These are phyloP conservation scores for Paramecium pentaurelia DNA, from an alignment of 73 alveolate species.

Conservation along the genomic window DNA sequence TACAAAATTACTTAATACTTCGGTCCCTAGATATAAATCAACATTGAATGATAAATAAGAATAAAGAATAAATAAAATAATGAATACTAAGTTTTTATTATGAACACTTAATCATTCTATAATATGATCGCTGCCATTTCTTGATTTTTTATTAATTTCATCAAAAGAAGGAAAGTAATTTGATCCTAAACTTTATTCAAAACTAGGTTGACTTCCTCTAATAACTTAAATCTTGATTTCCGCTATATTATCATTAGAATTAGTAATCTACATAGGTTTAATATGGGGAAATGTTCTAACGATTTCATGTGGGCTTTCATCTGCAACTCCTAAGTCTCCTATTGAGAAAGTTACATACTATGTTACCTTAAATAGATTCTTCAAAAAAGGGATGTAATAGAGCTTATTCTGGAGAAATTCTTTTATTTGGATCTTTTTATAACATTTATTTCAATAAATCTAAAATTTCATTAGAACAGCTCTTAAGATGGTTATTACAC, in stretches of 20 bases:
- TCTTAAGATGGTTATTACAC: not conserved
- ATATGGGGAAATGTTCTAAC: not conserved
- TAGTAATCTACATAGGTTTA: not conserved
- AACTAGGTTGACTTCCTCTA: not conserved
- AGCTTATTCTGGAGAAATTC: conserved; percentile 52
- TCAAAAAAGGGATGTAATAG: not conserved
- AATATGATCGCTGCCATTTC: not conserved
- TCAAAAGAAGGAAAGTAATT: conserved; percentile 16
- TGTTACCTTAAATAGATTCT: not conserved
- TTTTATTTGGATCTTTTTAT: conserved; percentile 59
- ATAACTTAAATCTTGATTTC: not conserved
- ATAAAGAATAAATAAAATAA: not conserved
- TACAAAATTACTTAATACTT: not conserved
- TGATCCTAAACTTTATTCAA: not conserved
- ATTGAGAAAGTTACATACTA: not conserved
- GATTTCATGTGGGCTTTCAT: conserved; percentile 27
- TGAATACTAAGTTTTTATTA: not conserved
- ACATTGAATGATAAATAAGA: not conserved
- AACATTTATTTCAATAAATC: conserved; percentile 67
- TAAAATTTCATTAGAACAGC: conserved; percentile 33
- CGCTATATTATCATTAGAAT: not conserved
- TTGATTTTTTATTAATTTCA: not conserved
- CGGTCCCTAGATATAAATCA: not conserved
- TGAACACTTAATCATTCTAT: not conserved
- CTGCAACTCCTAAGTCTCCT: conserved; percentile 13